A percentile compares a stretch with the other conserved stretches of the same genome.
Evolutionary conservation across 129 eudicot species (phyloP).

Genomic region (Ambrosia trifida): DNA sequence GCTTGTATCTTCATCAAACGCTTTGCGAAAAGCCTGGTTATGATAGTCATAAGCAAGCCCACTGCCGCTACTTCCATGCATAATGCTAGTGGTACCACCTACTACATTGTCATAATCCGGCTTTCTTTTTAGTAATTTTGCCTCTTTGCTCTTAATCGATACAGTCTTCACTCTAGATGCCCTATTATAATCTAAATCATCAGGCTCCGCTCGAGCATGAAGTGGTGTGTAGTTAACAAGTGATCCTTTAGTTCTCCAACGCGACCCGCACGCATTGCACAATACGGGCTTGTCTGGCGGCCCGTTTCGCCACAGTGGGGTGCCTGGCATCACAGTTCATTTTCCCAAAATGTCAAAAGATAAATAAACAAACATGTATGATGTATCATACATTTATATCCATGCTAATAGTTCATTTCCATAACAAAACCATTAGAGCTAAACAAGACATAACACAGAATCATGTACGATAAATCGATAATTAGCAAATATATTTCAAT

Average conservation of each 20-base stretch:
- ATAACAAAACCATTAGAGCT: neutral
- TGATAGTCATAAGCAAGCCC: slow-evolving; percentile 44
- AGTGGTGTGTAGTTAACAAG: slow-evolving; percentile 87
- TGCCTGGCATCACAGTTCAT: slow-evolving; percentile 49
- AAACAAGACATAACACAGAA: neutral
- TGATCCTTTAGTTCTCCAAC: slow-evolving; percentile 99
- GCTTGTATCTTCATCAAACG: slow-evolving; percentile 79
- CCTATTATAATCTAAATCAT: slow-evolving; percentile 67
- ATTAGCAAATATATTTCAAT: neutral
- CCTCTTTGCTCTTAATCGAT: slow-evolving; percentile 73
- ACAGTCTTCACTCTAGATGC: slow-evolving; percentile 55
- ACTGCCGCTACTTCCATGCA: slow-evolving; percentile 18
- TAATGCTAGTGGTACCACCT: slow-evolving; percentile 27
- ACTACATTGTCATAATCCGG: slow-evolving; percentile 46
- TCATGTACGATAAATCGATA: neutral
- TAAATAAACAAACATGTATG: slow-evolving; percentile 1
- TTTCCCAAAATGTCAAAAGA: slow-evolving; percentile 13
- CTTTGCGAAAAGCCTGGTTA: slow-evolving; percentile 52
- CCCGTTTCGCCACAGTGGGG: slow-evolving; percentile 99
- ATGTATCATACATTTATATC: neutral
- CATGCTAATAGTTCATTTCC: neutral
- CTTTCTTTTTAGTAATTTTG: slow-evolving; percentile 75
- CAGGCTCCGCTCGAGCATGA: slow-evolving; percentile 80
- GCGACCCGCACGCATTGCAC: slow-evolving; percentile 97
- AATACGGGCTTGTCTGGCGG: slow-evolving; percentile 98